phyloP scores from a whole-genome alignment of 1,284 basidiomycete species.

The Testicularia cyperi region DNA sequence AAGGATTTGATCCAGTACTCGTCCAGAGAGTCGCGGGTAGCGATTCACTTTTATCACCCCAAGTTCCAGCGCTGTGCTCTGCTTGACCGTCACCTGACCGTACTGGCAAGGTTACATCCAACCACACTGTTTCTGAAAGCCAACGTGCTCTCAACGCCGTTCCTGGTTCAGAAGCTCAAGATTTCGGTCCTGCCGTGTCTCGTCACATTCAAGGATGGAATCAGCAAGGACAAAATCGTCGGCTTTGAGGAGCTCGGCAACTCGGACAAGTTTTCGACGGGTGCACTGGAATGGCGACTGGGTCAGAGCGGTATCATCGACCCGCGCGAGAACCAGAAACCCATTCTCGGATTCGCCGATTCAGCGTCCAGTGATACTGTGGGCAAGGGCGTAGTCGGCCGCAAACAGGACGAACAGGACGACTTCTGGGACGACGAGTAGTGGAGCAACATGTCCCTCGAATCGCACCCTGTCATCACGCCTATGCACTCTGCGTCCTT shows the following conservation, averaged over 20 bases:
- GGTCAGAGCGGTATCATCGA: constrained; percentile 37
- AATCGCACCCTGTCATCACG: too few species aligned
- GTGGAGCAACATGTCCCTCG: background rate
- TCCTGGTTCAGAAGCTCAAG: constrained; percentile 82
- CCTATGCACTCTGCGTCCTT: too few species aligned
- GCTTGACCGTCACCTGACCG: constrained; percentile 91
- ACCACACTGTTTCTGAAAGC: constrained; percentile 86
- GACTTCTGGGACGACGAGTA: constrained; percentile 39
- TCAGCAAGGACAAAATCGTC: constrained; percentile 83
- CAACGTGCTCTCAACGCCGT: constrained; percentile 89
- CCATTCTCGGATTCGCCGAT: constrained; percentile 23
- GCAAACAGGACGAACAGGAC: constrained; percentile 14
- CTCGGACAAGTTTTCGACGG: constrained; percentile 72
- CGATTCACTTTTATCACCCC: constrained; percentile 91
- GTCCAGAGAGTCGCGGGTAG: constrained; percentile 48
- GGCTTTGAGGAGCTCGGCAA: constrained; percentile 96
- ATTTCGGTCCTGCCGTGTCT: constrained; percentile 94
- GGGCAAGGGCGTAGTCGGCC: constrained; percentile 25
- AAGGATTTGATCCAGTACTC: constrained; percentile 75
- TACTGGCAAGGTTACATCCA: constrained; percentile 86
- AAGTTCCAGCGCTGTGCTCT: constrained; percentile 91
- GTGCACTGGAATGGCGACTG: constrained; percentile 78
- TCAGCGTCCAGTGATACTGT: constrained; percentile 8
- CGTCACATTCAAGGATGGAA: constrained; percentile 81
- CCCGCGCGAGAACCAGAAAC: constrained; percentile 27